Evolutionary conservation across 1,284 basidiomycete species (phyloP).

Genomic region (Ganoderma meredithae): DNA sequence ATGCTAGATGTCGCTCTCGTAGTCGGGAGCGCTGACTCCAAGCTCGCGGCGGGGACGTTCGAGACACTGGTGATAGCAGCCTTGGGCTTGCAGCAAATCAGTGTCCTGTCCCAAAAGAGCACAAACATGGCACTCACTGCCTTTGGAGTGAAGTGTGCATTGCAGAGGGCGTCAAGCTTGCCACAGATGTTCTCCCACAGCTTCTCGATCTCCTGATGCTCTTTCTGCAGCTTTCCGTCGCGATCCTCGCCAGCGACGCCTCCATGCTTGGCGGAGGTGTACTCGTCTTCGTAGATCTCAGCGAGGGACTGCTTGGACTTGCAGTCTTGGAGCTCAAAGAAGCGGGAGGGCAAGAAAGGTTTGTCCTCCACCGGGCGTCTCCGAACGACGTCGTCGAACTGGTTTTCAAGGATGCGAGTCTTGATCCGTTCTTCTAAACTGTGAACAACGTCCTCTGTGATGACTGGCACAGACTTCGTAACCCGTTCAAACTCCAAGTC

Average conservation of each 20-base stretch:
- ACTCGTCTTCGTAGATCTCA: conserved; percentile 97
- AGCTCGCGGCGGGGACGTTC: conserved; percentile 84
- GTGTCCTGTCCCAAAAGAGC: conserved; percentile 1
- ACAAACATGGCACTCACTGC: conserved; percentile 59
- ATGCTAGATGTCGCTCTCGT: conserved; percentile 79
- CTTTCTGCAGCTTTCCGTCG: conserved; percentile 88
- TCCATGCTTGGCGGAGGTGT: conserved; percentile 68
- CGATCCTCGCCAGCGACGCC: conserved; percentile 73
- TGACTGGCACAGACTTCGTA: conserved; percentile 86
- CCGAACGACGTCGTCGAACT: conserved; percentile 93
- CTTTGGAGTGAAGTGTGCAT: conserved; percentile 96
- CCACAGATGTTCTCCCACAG: conserved; percentile 88
- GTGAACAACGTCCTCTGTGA: conserved; percentile 90
- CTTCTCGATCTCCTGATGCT: conserved; percentile 87
- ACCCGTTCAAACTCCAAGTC: conserved; percentile 95
- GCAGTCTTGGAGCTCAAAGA: conserved; percentile 90
- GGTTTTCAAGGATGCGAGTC: conserved; percentile 84
- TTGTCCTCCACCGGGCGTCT: conserved; percentile 81
- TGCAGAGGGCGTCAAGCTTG: conserved; percentile 94
- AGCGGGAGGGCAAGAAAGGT: conserved; percentile 89
- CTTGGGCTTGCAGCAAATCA: conserved; percentile 72
- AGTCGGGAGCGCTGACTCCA: conserved; percentile 93
- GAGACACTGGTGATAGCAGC: conserved; percentile 87
- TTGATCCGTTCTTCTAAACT: conserved; percentile 93
- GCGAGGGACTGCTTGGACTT: conserved; percentile 91